Evolutionary conservation across 768 basidiomycete species (phyloP).

Genomic region (Termitomyces sp.): DNA sequence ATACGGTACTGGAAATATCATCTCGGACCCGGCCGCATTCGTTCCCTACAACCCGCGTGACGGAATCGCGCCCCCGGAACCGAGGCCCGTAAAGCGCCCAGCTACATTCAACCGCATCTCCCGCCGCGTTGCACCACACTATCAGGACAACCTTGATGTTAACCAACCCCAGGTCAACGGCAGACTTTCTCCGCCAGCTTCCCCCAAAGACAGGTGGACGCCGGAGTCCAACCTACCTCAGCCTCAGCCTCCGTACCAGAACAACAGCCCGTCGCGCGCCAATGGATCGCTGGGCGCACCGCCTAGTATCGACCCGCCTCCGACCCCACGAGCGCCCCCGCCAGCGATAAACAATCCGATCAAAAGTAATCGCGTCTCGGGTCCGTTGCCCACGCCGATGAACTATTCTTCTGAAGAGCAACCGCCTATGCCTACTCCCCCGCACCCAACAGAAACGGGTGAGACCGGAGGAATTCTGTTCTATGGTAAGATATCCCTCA

Average conservation of each 20-base stretch:
- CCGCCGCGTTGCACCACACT: slow-evolving; percentile 16
- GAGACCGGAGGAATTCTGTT: slow-evolving; percentile 54
- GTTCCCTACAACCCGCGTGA: slow-evolving; percentile 52
- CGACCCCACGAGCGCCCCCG: slow-evolving; percentile 4
- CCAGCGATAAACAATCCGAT: neutral
- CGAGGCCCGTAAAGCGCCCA: slow-evolving; percentile 17
- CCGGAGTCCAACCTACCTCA: slow-evolving; percentile 7
- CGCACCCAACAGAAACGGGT: slow-evolving; percentile 21
- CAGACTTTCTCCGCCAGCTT: slow-evolving; percentile 41
- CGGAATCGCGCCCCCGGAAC: slow-evolving; percentile 14
- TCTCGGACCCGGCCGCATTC: slow-evolving; percentile 74
- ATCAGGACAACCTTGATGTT: slow-evolving; percentile 4
- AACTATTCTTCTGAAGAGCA: slow-evolving; percentile 6
- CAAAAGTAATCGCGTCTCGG: slow-evolving; percentile 3
- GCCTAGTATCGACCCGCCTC: slow-evolving; percentile 10
- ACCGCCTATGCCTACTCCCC: slow-evolving; percentile 15
- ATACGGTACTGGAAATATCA: slow-evolving; percentile 80
- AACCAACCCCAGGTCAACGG: slow-evolving; percentile 11
- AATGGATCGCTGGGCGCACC: slow-evolving; percentile 33
- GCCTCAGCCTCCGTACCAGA: neutral
- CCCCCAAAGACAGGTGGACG: slow-evolving; percentile 18
- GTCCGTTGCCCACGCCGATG: slow-evolving; percentile 13
- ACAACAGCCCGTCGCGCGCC: neutral
- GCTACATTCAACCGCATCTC: slow-evolving; percentile 27
- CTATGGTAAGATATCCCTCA: slow-evolving; percentile 55